Evolutionary conservation across 2,329 filamentous ascomycete species (phyloP).

Genomic region (Botrytis pseudocinerea): DNA sequence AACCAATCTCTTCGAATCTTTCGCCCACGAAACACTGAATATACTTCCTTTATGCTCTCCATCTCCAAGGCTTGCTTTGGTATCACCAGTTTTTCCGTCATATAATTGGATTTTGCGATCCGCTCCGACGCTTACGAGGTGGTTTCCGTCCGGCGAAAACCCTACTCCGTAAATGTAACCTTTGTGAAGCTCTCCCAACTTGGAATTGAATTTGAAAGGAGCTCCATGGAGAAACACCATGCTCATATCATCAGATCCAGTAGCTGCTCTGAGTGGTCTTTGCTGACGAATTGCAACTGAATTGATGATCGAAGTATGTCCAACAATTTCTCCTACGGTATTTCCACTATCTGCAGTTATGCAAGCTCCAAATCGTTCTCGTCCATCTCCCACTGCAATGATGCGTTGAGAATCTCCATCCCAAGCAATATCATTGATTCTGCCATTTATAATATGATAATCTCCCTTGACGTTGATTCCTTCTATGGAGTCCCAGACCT

Average conservation of each 20-base stretch:
- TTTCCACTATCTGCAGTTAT: conserved; percentile 96
- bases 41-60: conserved; percentile 91
- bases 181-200: conserved; percentile 74
- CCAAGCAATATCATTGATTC: conserved; percentile 96
- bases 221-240: conserved; percentile 91
- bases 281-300: conserved; percentile 86
- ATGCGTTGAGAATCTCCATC: conserved; percentile 95
- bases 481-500: conserved; percentile 90
- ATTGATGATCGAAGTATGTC: conserved; percentile 90
- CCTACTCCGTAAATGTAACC: conserved; percentile 86
- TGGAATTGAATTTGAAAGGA: conserved; percentile 94
- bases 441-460: conserved; percentile 90
- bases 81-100: conserved; percentile 92
- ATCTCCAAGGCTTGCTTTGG: conserved; percentile 71
- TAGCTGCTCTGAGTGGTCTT: conserved; percentile 86
- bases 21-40: conserved; percentile 86
- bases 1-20: conserved; percentile 81
- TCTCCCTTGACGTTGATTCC: conserved; percentile 85
- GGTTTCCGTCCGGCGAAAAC: conserved; percentile 84
- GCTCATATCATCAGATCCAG: conserved; percentile 85
- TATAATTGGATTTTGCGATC: conserved; percentile 92
- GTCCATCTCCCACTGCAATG: conserved; percentile 93
- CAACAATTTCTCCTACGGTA: conserved; percentile 89
- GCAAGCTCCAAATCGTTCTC: conserved; percentile 89
- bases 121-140: conserved; percentile 85